These are phyloP conservation scores for Blastocystis hominis DNA, from an alignment of 352 stramenopile species.

Conservation along the genomic window DNA sequence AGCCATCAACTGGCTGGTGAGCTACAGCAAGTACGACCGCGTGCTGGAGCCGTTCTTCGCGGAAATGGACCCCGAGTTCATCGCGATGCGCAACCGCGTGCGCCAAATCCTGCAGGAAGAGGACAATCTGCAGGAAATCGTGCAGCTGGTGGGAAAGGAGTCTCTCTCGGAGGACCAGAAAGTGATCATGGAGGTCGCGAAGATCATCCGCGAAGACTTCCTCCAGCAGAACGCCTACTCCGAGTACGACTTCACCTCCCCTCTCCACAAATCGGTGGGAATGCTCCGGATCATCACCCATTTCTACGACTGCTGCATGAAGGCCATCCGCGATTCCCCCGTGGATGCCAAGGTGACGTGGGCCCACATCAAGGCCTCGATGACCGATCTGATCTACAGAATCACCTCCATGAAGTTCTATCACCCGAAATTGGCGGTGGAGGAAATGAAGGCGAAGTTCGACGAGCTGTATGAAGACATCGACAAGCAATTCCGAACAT, in stretches of 20 bases:
- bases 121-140: slow-evolving; percentile 94
- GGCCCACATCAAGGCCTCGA: slow-evolving; percentile 91
- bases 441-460: too few species aligned
- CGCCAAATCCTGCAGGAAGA: slow-evolving; percentile 95
- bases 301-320: slow-evolving; percentile 95
- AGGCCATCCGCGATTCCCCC: slow-evolving; percentile 90
- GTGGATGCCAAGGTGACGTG: slow-evolving; percentile 84
- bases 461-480: slow-evolving; percentile 59
- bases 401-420: slow-evolving; percentile 98
- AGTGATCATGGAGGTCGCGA: slow-evolving; percentile 97
- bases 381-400: slow-evolving; percentile 87
- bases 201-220: slow-evolving; percentile 99
- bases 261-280: slow-evolving; percentile 83
- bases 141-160: slow-evolving; percentile 98
- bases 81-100: slow-evolving; percentile 84
- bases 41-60: slow-evolving; percentile 98
- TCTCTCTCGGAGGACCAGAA: slow-evolving; percentile 98
- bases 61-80: slow-evolving; percentile 87
- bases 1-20: slow-evolving; percentile 97
- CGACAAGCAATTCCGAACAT: slow-evolving; percentile 54
- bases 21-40: slow-evolving; percentile 99
- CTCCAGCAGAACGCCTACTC: slow-evolving; percentile 99
- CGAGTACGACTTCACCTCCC: slow-evolving; percentile 97
- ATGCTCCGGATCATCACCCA: slow-evolving; percentile 87
- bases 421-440: slow-evolving; percentile 75